Percentiles rank a stretch among this genome's conserved stretches.
phyloP scores from a whole-genome alignment of 2,329 filamentous ascomycete species.

The Pyrenophora teres region DNA sequence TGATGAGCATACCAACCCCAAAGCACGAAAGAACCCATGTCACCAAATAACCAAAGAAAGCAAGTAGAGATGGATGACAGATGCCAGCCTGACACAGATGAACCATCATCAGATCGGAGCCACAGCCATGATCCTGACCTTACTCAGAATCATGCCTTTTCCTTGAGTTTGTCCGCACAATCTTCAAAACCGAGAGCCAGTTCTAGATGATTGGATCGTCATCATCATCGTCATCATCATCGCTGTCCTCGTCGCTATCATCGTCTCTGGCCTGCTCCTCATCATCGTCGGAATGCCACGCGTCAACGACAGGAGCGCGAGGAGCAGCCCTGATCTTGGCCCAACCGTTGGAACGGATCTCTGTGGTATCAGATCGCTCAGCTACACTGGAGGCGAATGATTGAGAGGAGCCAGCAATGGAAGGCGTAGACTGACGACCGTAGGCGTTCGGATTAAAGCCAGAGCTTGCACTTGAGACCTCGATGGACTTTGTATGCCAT shows the following conservation, averaged over 20 bases:
- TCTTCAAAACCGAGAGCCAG: neutral
- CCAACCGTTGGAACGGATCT: slow-evolving; percentile 22
- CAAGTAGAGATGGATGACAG: too few species aligned
- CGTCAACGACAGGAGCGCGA: slow-evolving; percentile 5
- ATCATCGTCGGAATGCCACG: slow-evolving; percentile 18
- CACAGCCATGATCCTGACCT: neutral
- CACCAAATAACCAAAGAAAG: too few species aligned
- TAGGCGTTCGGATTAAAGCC: slow-evolving; percentile 28
- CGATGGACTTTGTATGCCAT: slow-evolving; percentile 30
- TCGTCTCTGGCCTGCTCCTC: slow-evolving; percentile 45
- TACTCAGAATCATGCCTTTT: too few species aligned
- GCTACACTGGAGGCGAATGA: slow-evolving; percentile 33
- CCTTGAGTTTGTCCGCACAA: neutral
- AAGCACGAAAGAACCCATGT: too few species aligned
- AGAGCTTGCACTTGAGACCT: slow-evolving; percentile 11
- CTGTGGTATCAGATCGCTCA: slow-evolving; percentile 27
- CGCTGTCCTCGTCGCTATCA: slow-evolving; percentile 36
- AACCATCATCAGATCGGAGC: neutral
- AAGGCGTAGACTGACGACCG: slow-evolving; percentile 14
- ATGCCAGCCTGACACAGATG: too few species aligned
- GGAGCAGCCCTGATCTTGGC: slow-evolving; percentile 38
- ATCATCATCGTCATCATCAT: slow-evolving; percentile 45
- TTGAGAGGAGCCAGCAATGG: slow-evolving; percentile 18
- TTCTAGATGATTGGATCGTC: slow-evolving; percentile 41
- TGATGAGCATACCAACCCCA: too few species aligned